Evolutionary conservation across 345 rosid genomes (phyloP), one percentile per base, ranked within the genome.

Genomic region (Lumnitzera racemosa): DNA sequence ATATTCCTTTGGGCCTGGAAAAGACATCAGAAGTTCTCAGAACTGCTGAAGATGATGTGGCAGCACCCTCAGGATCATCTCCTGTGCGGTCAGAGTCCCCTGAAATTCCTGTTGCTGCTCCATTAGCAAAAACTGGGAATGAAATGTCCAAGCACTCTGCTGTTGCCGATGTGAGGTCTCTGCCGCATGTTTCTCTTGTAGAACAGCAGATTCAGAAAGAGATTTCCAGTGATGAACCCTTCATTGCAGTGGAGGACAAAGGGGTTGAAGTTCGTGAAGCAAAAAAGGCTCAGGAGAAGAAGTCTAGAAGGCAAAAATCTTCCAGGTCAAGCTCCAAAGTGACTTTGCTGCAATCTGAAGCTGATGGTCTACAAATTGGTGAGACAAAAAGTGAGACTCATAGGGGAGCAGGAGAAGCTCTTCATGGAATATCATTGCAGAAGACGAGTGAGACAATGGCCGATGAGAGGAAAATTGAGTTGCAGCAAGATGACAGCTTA

Each of bases 231-330:
- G 73, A 57, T 53, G 82, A 76, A 65, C 61, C 69, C 49, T 51
- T 79, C 31, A 55, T 56, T 24, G 72, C 49, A 46, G 50, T 74
- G 7, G 90, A 78, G 63, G 69, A 59, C 23, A 86, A 77, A 70
- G 71, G 48, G 68, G 70, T 43, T 73, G 97, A 89, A 71, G 69
- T 63, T 31, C 72, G 73, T 56, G 96, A 83, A 57, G 75, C 65
- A 23, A 83, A 75, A 59, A 94, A 84, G 68, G 65, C 81, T 61
- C 75, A 88, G 24, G 97, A 84, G 64, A 94, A 90, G 85, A 90
- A 86, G 78, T 74, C 95, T 29, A 86, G 83, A 72, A 90, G 83
- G 75, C 96, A 88, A 62, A 89, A 88, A 61, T 71, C 80, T 71
- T 56, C 68, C 15, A 90, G 83, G 76, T 67, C 71, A 23, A 81